Percentiles rank a stretch among this genome's conserved stretches.
Conservation (phyloP, 2,329 filamentous ascomycete genomes). For the Rachicladosporium sp. region DNA sequence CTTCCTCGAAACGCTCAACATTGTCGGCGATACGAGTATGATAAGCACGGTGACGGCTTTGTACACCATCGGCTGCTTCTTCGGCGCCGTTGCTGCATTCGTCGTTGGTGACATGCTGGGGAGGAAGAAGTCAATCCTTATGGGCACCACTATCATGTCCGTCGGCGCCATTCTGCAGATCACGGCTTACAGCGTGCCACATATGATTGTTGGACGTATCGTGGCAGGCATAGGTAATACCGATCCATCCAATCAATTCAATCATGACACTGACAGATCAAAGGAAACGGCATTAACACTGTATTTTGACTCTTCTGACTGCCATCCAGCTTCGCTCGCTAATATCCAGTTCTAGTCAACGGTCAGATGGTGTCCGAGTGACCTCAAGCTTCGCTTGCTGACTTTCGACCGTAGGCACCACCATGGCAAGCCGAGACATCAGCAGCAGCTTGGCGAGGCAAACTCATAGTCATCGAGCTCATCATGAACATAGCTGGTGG, state of each 20-base stretch:
- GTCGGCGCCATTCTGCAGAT: constrained; percentile 38
- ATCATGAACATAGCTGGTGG: constrained; percentile 28
- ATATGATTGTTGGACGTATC: constrained; percentile 40
- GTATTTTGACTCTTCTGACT: too few relatives aligned
- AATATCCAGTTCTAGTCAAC: too few relatives aligned
- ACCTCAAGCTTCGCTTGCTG: too few relatives aligned
- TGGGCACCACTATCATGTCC: constrained; percentile 37
- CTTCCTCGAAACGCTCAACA: constrained; percentile 37
- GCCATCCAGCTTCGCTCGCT: too few relatives aligned
- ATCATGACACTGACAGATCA: too few relatives aligned
- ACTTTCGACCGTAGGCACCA: constrained; percentile 25
- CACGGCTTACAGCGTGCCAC: constrained; percentile 30
- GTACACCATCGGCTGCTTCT: constrained; percentile 49
- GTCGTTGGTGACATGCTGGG: constrained; percentile 36
- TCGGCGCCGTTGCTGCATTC: constrained; percentile 43
- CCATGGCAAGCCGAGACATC: constrained; percentile 40
- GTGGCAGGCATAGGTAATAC: constrained; percentile 36
- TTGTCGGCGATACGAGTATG: constrained; percentile 26
- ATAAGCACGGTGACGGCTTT: constrained; percentile 37
- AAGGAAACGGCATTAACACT: too few relatives aligned
- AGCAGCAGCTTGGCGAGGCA: constrained; percentile 44
- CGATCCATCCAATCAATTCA: too few relatives aligned
- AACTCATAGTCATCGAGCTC: constrained; percentile 43
- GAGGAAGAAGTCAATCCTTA: constrained; percentile 35
- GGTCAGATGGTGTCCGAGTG: too few relatives aligned